Conservation (phyloP, 805 yeast genomes). For the Trichomonascus vanleenenianus region DNA sequence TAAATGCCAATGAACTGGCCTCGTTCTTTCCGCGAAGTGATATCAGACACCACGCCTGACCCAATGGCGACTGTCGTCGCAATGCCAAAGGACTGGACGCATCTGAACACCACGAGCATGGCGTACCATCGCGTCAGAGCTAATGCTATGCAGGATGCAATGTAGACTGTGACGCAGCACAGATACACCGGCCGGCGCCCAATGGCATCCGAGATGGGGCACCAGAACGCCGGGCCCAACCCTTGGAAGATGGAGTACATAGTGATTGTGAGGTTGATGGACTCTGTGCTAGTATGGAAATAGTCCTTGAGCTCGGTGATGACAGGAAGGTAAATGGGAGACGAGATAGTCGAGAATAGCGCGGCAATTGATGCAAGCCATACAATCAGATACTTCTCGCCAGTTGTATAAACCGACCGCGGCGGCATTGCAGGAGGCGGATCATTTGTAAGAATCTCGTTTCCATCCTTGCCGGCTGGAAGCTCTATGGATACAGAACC, state of each 20-base stretch:
- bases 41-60: conserved; percentile 68
- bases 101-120: conserved; percentile 54
- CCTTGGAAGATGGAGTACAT: conserved; percentile 75
- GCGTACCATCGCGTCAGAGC: conserved; percentile 52
- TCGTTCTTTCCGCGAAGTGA: conserved; percentile 57
- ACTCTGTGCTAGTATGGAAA: conserved; percentile 48
- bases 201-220: conserved; percentile 58
- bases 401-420: neutral
- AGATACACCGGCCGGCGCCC: conserved; percentile 71
- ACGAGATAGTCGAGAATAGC: conserved; percentile 60
- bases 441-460: neutral
- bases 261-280: conserved; percentile 64
- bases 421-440: neutral
- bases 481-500: too few species aligned
- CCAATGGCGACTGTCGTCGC: conserved; percentile 67
- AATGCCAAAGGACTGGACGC: conserved; percentile 67
- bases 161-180: conserved; percentile 46
- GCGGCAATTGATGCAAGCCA: conserved; percentile 32
- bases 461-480: neutral
- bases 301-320: conserved; percentile 46
- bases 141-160: conserved; percentile 57
- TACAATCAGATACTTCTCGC: conserved; percentile 3
- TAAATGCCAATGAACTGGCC: conserved; percentile 65
- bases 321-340: conserved; percentile 78
- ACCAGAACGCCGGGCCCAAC: conserved; percentile 61